Evolutionary conservation across 1,284 basidiomycete species (phyloP).

Genomic region (Moesziomyces sp.): DNA sequence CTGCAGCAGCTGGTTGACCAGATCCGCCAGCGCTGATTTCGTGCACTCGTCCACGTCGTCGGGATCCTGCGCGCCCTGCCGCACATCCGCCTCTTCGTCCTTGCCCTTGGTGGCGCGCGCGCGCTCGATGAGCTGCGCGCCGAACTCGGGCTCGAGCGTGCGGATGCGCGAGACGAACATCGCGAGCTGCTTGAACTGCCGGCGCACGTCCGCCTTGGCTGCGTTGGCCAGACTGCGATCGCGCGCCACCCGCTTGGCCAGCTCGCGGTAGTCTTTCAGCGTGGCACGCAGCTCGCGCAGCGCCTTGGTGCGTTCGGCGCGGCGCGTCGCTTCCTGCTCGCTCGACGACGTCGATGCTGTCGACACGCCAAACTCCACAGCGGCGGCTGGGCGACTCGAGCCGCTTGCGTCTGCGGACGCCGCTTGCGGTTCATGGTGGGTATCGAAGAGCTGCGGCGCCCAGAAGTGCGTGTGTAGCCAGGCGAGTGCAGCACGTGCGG

Average conservation of each 20-base stretch:
- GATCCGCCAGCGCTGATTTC: constrained; percentile 17
- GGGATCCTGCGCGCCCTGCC: constrained; percentile 17
- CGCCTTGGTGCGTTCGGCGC: constrained; percentile 23
- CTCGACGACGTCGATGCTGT: neutral
- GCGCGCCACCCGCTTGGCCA: constrained; percentile 46
- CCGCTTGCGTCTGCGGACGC: constrained; percentile 6
- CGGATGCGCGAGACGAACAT: constrained; percentile 33
- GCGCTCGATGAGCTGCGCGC: constrained; percentile 23
- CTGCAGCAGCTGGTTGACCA: constrained; percentile 31
- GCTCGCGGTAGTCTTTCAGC: constrained; percentile 47
- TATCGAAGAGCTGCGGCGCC: constrained; percentile 43
- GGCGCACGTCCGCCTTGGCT: constrained; percentile 25
- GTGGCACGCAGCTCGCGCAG: constrained; percentile 25
- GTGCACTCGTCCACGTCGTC: constrained; percentile 46
- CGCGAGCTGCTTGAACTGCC: constrained; percentile 35
- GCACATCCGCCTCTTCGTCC: constrained; percentile 24
- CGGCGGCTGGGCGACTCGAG: neutral
- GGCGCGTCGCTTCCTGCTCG: constrained; percentile 13
- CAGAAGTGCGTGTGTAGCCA: constrained; percentile 62
- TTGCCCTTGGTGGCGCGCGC: constrained; percentile 18
- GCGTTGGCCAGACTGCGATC: constrained; percentile 51
- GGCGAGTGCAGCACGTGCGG: constrained; percentile 70
- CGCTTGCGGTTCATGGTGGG: neutral
- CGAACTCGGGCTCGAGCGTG: constrained; percentile 30
- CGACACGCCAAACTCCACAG: constrained; percentile 1